phyloP scores from a whole-genome alignment of 2,329 filamentous ascomycete genomes.

The Fusarium bactridioides region DNA sequence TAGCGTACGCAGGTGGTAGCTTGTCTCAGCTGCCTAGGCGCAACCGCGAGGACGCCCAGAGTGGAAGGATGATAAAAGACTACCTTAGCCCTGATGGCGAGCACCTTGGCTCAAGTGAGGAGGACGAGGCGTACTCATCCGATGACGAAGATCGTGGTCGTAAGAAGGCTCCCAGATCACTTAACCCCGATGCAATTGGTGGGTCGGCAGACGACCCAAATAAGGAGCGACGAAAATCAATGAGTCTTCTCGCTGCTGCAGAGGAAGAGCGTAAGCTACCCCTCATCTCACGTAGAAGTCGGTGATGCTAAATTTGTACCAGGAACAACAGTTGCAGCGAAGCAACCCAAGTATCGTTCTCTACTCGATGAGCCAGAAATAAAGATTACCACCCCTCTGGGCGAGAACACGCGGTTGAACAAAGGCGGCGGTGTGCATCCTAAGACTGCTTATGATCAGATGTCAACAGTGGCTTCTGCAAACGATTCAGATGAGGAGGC shows the following conservation, averaged over 20 bases:
- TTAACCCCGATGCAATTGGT: conserved; percentile 52
- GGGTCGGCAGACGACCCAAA: conserved; percentile 48
- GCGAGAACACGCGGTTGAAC: conserved; percentile 64
- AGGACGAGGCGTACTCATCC: conserved; percentile 69
- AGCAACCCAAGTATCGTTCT: conserved; percentile 62
- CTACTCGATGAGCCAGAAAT: conserved; percentile 72
- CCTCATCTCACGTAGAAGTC: not conserved
- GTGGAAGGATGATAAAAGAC: conserved; percentile 72
- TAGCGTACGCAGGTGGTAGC: conserved; percentile 69
- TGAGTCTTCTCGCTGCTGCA: conserved; percentile 74
- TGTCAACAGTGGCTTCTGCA: conserved; percentile 63
- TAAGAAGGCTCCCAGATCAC: conserved; percentile 59
- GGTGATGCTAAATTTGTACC: not conserved
- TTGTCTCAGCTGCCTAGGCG: conserved; percentile 68
- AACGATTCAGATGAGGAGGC: conserved; percentile 88
- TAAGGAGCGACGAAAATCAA: conserved; percentile 54
- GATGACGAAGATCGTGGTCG: conserved; percentile 74
- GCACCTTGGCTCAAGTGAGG: conserved; percentile 73
- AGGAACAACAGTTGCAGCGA: conserved; percentile 63
- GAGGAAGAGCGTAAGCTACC: conserved; percentile 77
- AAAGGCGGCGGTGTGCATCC: conserved; percentile 74
- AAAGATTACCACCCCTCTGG: conserved; percentile 68
- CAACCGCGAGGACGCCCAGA: conserved; percentile 55
- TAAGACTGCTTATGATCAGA: conserved; percentile 81
- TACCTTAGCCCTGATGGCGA: conserved; percentile 72